Conservation (phyloP, 1,139 yeast genomes). For the Lodderomyces orthopsilosis region DNA sequence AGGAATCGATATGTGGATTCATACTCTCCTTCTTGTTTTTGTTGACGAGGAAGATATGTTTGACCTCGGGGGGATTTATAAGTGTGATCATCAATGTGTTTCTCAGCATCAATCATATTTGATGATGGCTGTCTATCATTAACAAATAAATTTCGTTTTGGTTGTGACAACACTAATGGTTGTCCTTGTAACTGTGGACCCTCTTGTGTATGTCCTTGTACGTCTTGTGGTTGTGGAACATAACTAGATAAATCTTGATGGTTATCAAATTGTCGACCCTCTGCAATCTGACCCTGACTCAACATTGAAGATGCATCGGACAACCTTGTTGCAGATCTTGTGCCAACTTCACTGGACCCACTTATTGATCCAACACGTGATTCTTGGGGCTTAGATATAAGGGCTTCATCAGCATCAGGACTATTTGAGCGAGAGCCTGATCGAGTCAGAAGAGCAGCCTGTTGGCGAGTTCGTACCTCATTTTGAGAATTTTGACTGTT, state of each 20-base stretch:
- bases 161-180: slow-evolving; percentile 10
- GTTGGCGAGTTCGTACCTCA: background rate
- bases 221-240: background rate
- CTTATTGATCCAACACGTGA: background rate
- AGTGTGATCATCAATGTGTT: slow-evolving; percentile 1
- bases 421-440: background rate
- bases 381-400: background rate
- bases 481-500: slow-evolving; percentile 6
- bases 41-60: slow-evolving; percentile 5
- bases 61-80: background rate
- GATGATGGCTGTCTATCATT: slow-evolving; percentile 4
- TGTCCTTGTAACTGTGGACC: background rate
- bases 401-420: background rate
- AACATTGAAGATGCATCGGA: background rate
- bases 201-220: background rate
- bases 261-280: background rate
- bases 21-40: slow-evolving; percentile 3
- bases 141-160: slow-evolving; percentile 7
- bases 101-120: slow-evolving; percentile 8
- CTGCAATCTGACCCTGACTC: background rate
- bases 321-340: background rate
- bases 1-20: slow-evolving; percentile 3
- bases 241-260: background rate
- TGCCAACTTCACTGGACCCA: background rate
- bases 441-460: background rate